Evolutionary conservation across 768 basidiomycete species (phyloP).

Genomic region (Boletales sp.): DNA sequence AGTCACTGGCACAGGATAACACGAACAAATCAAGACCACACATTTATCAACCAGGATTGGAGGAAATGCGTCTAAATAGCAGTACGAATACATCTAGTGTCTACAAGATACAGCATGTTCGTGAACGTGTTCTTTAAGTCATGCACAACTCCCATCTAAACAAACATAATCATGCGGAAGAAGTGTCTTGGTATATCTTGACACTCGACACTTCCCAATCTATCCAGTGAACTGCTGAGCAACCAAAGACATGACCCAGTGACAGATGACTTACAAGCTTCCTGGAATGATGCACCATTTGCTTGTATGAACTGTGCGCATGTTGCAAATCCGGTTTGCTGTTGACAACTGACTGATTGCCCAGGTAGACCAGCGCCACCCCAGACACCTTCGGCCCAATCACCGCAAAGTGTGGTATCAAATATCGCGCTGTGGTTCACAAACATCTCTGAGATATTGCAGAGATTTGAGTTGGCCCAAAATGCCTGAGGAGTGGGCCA

Average conservation of each 20-base stretch:
- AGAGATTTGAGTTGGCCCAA: conserved; percentile 67
- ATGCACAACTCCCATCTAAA: conserved; percentile 4
- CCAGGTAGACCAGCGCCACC: conserved; percentile 67
- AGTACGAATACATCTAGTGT: conserved; percentile 17
- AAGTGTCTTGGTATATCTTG: conserved; percentile 59
- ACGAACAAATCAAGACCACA: not conserved
- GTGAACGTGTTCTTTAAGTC: conserved; percentile 10
- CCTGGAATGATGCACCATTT: conserved; percentile 62
- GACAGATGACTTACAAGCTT: conserved; percentile 66
- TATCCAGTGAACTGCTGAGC: conserved; percentile 26
- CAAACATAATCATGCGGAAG: conserved; percentile 12
- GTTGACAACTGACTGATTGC: conserved; percentile 82
- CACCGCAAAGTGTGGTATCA: conserved; percentile 86
- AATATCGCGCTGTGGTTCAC: conserved; percentile 74
- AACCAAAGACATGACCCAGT: not conserved
- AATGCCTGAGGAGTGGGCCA: conserved; percentile 80
- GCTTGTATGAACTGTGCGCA: conserved; percentile 76
- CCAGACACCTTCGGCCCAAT: conserved; percentile 91
- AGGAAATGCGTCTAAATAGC: conserved; percentile 7
- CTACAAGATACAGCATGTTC: conserved; percentile 18
- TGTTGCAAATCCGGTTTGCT: conserved; percentile 75
- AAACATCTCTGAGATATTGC: conserved; percentile 80
- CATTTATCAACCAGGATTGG: not conserved
- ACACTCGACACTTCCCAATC: conserved; percentile 83
- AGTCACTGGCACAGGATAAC: not conserved